phyloP scores from a whole-genome alignment of 768 basidiomycete genomes.

The Panellus pusillus region DNA sequence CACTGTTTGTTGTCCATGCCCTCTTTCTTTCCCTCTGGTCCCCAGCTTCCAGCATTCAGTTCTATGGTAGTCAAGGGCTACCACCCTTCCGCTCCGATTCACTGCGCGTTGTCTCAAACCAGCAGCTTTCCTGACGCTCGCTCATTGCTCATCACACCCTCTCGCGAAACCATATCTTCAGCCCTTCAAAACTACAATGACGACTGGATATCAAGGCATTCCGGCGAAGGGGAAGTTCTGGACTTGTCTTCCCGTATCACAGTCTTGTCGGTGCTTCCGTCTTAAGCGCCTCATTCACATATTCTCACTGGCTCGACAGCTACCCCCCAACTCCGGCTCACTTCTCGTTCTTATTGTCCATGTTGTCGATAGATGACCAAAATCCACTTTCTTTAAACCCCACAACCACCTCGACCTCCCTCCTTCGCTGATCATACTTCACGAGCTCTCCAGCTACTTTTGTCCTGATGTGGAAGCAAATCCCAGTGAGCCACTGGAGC shows the following conservation, averaged over 20 bases:
- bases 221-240: slow-evolving; percentile 38
- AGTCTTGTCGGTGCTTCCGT: slow-evolving; percentile 51
- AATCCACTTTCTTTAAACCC: slow-evolving; percentile 20
- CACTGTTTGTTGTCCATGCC: slow-evolving; percentile 21
- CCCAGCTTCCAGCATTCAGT: slow-evolving; percentile 52
- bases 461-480: slow-evolving; percentile 23
- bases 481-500: slow-evolving; percentile 22
- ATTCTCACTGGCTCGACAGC: slow-evolving; percentile 39
- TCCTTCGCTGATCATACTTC: slow-evolving; percentile 58
- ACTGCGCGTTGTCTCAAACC: slow-evolving; percentile 57
- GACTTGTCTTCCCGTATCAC: slow-evolving; percentile 43
- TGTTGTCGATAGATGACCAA: slow-evolving; percentile 27
- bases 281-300: slow-evolving; percentile 8
- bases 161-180: slow-evolving; percentile 41
- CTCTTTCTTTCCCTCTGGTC: slow-evolving; percentile 45
- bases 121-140: slow-evolving; percentile 31
- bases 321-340: slow-evolving; percentile 66
- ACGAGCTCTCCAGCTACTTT: slow-evolving; percentile 63
- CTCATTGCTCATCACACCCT: slow-evolving; percentile 55
- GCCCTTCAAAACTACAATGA: slow-evolving; percentile 53
- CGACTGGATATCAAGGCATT: slow-evolving; percentile 48
- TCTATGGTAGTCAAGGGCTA: slow-evolving; percentile 69
- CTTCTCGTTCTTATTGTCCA: slow-evolving; percentile 50
- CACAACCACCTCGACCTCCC: slow-evolving; percentile 31
- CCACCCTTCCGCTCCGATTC: slow-evolving; percentile 68